Evolutionary conservation across 1,284 basidiomycete species (phyloP).

Genomic region (Puccinia hordei): DNA sequence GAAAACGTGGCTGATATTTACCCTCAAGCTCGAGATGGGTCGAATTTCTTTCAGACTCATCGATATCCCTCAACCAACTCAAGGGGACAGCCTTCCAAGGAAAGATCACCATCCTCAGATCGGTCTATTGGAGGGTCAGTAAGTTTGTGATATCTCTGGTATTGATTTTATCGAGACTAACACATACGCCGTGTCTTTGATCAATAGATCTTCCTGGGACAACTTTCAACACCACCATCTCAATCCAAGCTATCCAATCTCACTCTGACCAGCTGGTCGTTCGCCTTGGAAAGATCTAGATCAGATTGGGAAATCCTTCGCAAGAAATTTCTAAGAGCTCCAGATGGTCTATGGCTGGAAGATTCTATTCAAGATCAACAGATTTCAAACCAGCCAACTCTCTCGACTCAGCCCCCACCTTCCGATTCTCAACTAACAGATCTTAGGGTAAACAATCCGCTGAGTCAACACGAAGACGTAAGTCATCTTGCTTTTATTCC

Average conservation of each 20-base stretch:
- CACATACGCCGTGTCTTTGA: not conserved
- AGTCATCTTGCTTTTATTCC: not conserved
- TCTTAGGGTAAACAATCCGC: conserved; percentile 29
- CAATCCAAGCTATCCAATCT: not conserved
- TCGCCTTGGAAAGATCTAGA: not conserved
- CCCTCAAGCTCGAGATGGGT: not conserved
- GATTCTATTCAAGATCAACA: not conserved
- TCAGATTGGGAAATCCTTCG: conserved; percentile 26
- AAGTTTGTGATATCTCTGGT: not conserved
- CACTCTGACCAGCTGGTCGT: not conserved
- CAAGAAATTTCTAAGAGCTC: conserved; percentile 3
- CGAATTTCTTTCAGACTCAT: conserved; percentile 3
- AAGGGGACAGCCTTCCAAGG: conserved; percentile 12
- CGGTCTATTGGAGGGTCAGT: conserved; percentile 43
- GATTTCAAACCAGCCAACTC: not conserved
- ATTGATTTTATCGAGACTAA: not conserved
- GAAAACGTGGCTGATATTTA: not conserved
- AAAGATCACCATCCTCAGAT: conserved; percentile 13
- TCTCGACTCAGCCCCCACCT: not conserved
- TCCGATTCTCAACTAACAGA: not conserved
- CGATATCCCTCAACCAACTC: conserved; percentile 14
- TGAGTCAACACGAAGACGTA: conserved; percentile 29
- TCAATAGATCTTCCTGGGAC: conserved; percentile 33
- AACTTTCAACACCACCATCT: not conserved
- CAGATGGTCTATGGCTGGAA: conserved; percentile 42